phyloP scores from a whole-genome alignment of 148 eudicot species.

The Rhododendron ferrugineum region DNA sequence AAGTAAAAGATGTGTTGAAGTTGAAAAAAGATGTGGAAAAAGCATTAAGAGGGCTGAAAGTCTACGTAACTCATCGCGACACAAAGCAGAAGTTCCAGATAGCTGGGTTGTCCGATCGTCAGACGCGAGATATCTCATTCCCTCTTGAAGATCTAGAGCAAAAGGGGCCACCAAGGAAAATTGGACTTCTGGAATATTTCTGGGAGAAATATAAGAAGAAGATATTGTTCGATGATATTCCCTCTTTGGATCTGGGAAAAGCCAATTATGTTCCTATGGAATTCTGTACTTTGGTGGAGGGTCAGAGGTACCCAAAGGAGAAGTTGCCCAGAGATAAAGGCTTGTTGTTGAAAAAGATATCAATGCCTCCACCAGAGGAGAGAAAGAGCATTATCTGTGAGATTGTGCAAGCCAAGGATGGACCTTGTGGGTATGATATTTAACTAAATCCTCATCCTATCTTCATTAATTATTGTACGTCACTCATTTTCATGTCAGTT shows the following conservation, averaged over 20 bases:
- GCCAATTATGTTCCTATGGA: constrained; percentile 51
- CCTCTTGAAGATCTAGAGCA: constrained; percentile 33
- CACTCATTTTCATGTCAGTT: neutral
- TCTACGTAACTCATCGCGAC: constrained; percentile 49
- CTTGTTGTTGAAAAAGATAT: constrained; percentile 28
- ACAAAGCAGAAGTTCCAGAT: constrained; percentile 48
- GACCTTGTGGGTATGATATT: constrained; percentile 52
- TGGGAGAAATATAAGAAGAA: constrained; percentile 27
- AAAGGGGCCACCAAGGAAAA: constrained; percentile 14
- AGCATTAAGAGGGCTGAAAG: constrained; percentile 41
- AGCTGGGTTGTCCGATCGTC: constrained; percentile 32
- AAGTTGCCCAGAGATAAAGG: constrained; percentile 21
- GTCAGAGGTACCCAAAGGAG: constrained; percentile 58
- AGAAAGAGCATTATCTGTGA: constrained; percentile 35
- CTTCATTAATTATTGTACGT: neutral
- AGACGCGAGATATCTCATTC: constrained; percentile 30
- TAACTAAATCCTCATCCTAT: neutral
- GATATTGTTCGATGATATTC: constrained; percentile 26
- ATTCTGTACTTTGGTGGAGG: constrained; percentile 58
- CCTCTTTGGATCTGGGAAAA: constrained; percentile 50
- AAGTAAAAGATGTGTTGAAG: constrained; percentile 6
- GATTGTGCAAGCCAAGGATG: constrained; percentile 40
- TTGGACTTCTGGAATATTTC: constrained; percentile 40
- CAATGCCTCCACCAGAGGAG: constrained; percentile 32
- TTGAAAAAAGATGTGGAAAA: constrained; percentile 11